Conservation (phyloP, 352 stramenopile genomes). For the Salisapilia sapeloensis region DNA sequence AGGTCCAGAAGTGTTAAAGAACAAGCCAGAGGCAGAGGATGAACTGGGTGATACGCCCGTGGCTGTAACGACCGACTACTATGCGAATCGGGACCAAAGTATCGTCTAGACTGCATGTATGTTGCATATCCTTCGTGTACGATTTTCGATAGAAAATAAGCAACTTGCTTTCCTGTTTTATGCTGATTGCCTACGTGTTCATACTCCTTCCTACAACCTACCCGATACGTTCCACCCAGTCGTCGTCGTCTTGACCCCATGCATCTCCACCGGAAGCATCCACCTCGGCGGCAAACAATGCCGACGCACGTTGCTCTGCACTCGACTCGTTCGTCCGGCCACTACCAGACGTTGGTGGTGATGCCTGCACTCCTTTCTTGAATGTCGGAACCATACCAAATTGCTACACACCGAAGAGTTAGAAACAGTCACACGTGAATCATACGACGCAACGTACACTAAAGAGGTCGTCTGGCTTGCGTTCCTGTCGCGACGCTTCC, state of each 20-base stretch:
- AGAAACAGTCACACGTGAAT: background rate
- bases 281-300: conserved; percentile 48
- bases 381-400: conserved; percentile 73
- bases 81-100: too few species aligned
- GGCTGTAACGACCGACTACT: too few species aligned
- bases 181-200: too few species aligned
- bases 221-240: conserved; percentile 69
- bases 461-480: conserved; percentile 41
- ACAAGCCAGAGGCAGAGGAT: conserved; percentile 1
- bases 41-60: conserved; percentile 16
- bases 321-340: conserved; percentile 2
- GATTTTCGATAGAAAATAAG: too few species aligned
- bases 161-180: too few species aligned
- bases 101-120: too few species aligned
- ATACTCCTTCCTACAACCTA: too few species aligned
- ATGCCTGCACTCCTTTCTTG: conserved; percentile 31
- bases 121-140: too few species aligned
- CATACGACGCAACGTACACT: conserved; percentile 29
- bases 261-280: conserved; percentile 31
- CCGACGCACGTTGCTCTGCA: conserved; percentile 6
- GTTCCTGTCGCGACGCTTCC: conserved; percentile 6
- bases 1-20: conserved; percentile 44
- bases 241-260: conserved; percentile 59
- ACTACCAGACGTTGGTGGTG: conserved; percentile 8
- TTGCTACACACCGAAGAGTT: conserved; percentile 26